Base-by-base conservation (phyloP, 192 early-diverging fungal species). In the Geosiphon pyriformis region DNA sequence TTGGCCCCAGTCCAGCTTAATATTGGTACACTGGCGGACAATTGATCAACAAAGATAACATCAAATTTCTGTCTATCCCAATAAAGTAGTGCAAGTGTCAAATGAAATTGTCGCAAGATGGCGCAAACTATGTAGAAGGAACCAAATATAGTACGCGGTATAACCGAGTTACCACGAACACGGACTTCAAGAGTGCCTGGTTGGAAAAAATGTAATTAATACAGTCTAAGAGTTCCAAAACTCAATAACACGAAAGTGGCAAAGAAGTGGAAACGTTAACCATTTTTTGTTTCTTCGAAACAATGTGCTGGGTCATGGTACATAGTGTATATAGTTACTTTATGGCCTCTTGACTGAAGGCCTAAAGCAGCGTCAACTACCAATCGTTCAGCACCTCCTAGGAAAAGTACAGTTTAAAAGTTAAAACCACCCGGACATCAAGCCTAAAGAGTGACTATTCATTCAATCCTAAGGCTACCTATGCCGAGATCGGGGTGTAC, bases 401-500 rank as follows among this genome's bases (percentile, higher is more conserved):
- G 17, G 8, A n/a, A n/a, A n/a, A n/a, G n/a, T n/a, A n/a, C n/a
- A n/a, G n/a, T n/a, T n/a, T n/a, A n/a, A n/a, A n/a, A 0, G 11
- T 27, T 22, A 30, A 56, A 47, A 23, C 27, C 10, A 23, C 0
- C 35, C 3, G 23, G 33, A 18, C 4, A 49, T 53, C 54, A 15
- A 68, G 61, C 23, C 0, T 25, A 32, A 74, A 61, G 15, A 51
- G 10, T n/a, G 37, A 4, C 15, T 37, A 70, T 2, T 42, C 18
- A 0, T 27, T 4, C 20, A 23, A 20, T 47, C 26, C n/a, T 29
- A 31, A 15, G 6, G 69, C 59, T 77, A 88, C 90, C 94, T 46
- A 97, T 97, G 29, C 95, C 95, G 1, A 98, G 78, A 71, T 98
- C 90, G 7, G 95, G 95, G 67, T 98, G 95, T 25, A 98, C 74